Percentiles rank a stretch among this genome's conserved stretches.
phyloP scores from a whole-genome alignment of 345 rosid species.

The Brassica napus region DNA sequence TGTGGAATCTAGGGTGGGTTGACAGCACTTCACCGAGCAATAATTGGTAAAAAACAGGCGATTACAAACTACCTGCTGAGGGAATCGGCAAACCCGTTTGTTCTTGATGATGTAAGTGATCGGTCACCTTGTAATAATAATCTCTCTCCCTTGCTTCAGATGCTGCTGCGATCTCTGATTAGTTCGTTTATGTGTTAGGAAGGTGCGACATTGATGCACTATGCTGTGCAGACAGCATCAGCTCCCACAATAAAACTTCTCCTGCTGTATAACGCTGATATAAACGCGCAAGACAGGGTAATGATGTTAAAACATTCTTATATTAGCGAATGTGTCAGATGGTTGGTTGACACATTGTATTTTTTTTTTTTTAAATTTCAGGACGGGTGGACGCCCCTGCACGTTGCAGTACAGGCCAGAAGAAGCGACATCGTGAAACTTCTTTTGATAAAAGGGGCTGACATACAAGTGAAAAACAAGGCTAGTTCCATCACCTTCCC shows the following conservation, averaged over 20 bases:
- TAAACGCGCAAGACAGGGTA: constrained; percentile 85
- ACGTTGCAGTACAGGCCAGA: constrained; percentile 83
- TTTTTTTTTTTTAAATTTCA: constrained; percentile 22
- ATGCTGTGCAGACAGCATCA: constrained; percentile 87
- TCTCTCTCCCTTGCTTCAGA: constrained; percentile 29
- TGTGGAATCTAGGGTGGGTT: constrained; percentile 62
- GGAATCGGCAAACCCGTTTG: constrained; percentile 90
- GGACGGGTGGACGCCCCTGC: constrained; percentile 98
- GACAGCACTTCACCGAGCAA: constrained; percentile 86
- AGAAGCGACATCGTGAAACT: constrained; percentile 83
- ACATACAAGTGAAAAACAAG: constrained; percentile 59
- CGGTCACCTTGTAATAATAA: neutral
- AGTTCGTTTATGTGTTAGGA: constrained; percentile 51
- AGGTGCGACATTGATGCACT: constrained; percentile 88
- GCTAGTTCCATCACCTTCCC: constrained; percentile 26
- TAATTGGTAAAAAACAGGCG: constrained; percentile 83
- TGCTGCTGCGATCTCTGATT: constrained; percentile 19
- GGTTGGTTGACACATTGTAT: constrained; percentile 6
- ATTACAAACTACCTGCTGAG: constrained; percentile 74
- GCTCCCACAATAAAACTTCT: constrained; percentile 75
- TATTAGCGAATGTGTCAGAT: constrained; percentile 3
- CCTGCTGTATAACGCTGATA: constrained; percentile 71
- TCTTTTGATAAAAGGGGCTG: constrained; percentile 77
- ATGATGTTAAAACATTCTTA: constrained; percentile 18
- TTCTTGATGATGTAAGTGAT: constrained; percentile 66